Base-by-base conservation (phyloP, 257 asterid species). In the Penstemon barbatus region DNA sequence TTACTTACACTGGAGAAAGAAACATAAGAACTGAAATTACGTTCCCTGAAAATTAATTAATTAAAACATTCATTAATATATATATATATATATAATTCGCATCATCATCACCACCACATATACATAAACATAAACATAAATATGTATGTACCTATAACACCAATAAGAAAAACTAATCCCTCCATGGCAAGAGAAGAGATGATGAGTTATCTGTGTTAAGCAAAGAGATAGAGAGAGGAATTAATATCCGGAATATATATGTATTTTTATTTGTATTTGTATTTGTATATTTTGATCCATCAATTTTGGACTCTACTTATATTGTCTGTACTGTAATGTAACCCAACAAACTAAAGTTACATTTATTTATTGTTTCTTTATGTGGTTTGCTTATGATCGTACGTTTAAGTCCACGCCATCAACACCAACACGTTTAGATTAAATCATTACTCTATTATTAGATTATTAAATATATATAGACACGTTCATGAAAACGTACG, bases 1-100 rank as follows among this genome's bases (percentile, higher is more conserved):
- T 8, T 5, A 39, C 96, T 75, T 80, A 89, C 96, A 63, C 87
- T 4, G 94, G 96, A 63, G 96, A 75, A 63, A 89, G 88, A 59
- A 89, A 86, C 91, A 89, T 76, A 6, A 89, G 82, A 70, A 86
- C 81, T 19, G 94, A 86, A 78, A 89, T 84, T 59, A 84, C 25
- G 57, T 89, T 89, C 67, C 96, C 96, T 89, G 91, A 3, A 60
- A 69, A 45, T 25, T 19, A 9, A 9, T 4, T 8, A 36, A 7
- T 48, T 5, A 12, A 40, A 44, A 1, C 41, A 68, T 3, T 36
- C 48, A 18, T 56, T 5, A 50, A 19, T 15, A 15, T 15, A 15
- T 15, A n/a, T n/a, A n/a, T n/a, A n/a, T 15, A 15, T 0, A 15
- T 0, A 15, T 15, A 15, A 15, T 15, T 15, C 18, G 18, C 18